These are phyloP conservation scores for Hydrangea macrophylla DNA, from an alignment of 148 eudicot species.

Conservation along the genomic window DNA sequence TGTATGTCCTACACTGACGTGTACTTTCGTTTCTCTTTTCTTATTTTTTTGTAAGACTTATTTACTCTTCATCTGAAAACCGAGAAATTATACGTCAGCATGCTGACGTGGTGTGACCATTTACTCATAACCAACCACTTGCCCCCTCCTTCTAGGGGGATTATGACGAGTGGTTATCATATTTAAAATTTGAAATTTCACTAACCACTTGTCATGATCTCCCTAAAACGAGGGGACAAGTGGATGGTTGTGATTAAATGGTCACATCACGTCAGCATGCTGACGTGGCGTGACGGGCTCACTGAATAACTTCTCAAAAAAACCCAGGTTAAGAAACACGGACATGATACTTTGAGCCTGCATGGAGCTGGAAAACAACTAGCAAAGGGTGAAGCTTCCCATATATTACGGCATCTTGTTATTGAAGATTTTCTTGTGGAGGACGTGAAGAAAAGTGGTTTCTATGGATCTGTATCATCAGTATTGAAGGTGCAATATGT, in stretches of 20 bases:
- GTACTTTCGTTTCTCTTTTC: neutral
- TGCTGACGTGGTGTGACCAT: no score
- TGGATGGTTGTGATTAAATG: no score
- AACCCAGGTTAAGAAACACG: constrained; percentile 81
- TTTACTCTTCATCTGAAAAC: constrained; percentile 16
- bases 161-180: no score
- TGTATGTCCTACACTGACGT: constrained; percentile 38
- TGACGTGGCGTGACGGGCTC: no score
- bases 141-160: no score
- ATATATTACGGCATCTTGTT: constrained; percentile 85
- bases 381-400: constrained; percentile 90
- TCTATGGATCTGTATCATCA: constrained; percentile 88
- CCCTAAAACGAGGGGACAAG: no score
- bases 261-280: no score
- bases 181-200: no score
- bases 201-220: no score
- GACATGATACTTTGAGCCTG: constrained; percentile 59
- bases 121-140: no score
- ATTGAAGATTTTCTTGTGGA: constrained; percentile 76
- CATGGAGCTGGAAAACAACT: constrained; percentile 93
- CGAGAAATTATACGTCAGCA: no score
- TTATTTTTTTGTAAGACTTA: constrained; percentile 7
- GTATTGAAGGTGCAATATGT: constrained; percentile 50
- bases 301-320: no score
- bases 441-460: constrained; percentile 88